A percentile compares a stretch with the other conserved stretches of the same genome.
These are phyloP conservation scores for Argentina anserina DNA, from an alignment of 306 rosid species.

Conservation along the genomic window DNA sequence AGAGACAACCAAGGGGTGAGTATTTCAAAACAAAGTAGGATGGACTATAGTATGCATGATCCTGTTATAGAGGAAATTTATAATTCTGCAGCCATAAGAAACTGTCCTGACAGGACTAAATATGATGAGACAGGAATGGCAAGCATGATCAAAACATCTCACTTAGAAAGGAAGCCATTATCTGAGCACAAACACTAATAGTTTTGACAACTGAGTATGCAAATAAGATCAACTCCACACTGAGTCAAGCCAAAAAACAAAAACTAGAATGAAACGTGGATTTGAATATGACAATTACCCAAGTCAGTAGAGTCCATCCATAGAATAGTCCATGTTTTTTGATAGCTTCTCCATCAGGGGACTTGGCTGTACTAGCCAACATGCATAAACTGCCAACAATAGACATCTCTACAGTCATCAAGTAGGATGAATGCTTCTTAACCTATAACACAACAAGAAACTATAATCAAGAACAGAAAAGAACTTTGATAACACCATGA, in stretches of 20 bases:
- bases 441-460: constrained; percentile 53
- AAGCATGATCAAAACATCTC: neutral
- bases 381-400: constrained; percentile 82
- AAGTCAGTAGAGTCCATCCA: constrained; percentile 81
- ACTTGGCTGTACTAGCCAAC: constrained; percentile 67
- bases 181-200: neutral
- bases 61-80: too few relatives aligned
- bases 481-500: neutral
- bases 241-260: neutral
- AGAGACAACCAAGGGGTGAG: neutral
- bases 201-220: neutral
- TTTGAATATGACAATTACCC: constrained; percentile 45
- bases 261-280: neutral
- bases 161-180: neutral
- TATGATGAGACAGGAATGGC: neutral
- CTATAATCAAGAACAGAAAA: neutral
- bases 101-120: neutral
- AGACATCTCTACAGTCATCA: constrained; percentile 97
- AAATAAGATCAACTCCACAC: neutral
- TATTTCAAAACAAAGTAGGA: too few relatives aligned
- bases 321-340: constrained; percentile 66
- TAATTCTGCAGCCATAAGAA: neutral
- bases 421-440: constrained; percentile 88
- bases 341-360: constrained; percentile 93
- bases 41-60: neutral